A percentile compares a stretch with the other conserved stretches of the same genome.
Conservation (phyloP, 345 rosid genomes). For the Eucalyptus caleyi region DNA sequence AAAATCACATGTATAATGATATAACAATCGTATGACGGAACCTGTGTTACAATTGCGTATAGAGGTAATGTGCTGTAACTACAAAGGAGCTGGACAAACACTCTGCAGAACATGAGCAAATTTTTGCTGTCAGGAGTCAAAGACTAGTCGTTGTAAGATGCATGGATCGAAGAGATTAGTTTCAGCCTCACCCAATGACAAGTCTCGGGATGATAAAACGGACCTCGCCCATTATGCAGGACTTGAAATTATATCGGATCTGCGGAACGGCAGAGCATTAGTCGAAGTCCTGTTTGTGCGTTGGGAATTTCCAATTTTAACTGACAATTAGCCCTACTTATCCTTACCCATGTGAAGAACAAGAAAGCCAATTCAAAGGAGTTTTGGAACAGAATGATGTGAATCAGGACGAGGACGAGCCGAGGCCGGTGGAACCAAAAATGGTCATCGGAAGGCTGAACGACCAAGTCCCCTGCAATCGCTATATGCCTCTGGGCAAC, state of each 20-base stretch:
- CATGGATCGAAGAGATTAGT: not conserved
- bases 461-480: slow-evolving; percentile 54
- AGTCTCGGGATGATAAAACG: slow-evolving; percentile 54
- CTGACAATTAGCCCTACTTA: not conserved
- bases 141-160: not conserved
- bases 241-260: slow-evolving; percentile 53
- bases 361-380: slow-evolving; percentile 81
- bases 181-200: slow-evolving; percentile 45
- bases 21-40: not conserved
- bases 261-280: slow-evolving; percentile 3
- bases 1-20: not conserved
- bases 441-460: slow-evolving; percentile 66
- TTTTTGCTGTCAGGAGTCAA: not conserved
- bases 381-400: slow-evolving; percentile 75
- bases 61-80: slow-evolving; percentile 86
- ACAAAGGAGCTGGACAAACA: slow-evolving; percentile 56
- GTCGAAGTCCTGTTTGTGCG: not conserved
- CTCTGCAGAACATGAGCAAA: slow-evolving; percentile 17
- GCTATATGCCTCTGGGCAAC: slow-evolving; percentile 68
- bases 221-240: slow-evolving; percentile 75
- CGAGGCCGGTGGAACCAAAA: slow-evolving; percentile 63
- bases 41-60: slow-evolving; percentile 87
- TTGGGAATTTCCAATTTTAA: not conserved
- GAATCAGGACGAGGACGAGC: slow-evolving; percentile 56
- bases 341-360: slow-evolving; percentile 63